Evolutionary conservation across 2,329 filamentous ascomycete species (phyloP).

Genomic region (Phialophora macrospora): DNA sequence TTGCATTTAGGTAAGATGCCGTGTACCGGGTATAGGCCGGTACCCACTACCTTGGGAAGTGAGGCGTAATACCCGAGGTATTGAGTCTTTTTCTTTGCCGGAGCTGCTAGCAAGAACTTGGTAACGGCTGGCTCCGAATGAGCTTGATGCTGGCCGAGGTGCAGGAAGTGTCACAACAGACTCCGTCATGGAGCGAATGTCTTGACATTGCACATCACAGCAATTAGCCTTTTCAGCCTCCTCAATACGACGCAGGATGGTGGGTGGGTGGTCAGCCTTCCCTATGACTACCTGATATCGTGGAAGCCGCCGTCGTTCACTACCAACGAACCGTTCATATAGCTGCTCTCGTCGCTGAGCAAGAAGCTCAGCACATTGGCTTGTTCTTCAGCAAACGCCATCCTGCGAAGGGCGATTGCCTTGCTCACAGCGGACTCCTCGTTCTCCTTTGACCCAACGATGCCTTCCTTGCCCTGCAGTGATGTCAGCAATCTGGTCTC

Average conservation of each 20-base stretch:
- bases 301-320: slow-evolving; percentile 36
- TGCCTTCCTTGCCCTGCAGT: slow-evolving; percentile 26
- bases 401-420: slow-evolving; percentile 28
- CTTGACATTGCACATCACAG: background rate
- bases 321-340: slow-evolving; percentile 29
- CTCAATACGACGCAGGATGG: too few species aligned
- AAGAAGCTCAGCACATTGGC: slow-evolving; percentile 34
- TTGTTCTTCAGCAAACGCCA: slow-evolving; percentile 34
- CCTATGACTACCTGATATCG: slow-evolving; percentile 26
- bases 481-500: background rate
- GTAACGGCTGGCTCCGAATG: background rate
- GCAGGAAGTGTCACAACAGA: background rate
- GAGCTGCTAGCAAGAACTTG: background rate
- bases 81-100: background rate
- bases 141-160: background rate
- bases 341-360: slow-evolving; percentile 34
- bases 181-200: background rate
- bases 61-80: background rate
- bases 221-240: too few species aligned
- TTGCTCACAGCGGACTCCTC: slow-evolving; percentile 27
- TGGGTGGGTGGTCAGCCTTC: background rate
- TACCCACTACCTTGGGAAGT: background rate
- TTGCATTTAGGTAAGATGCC: background rate
- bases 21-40: background rate
- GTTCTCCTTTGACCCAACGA: slow-evolving; percentile 31